phyloP scores from a whole-genome alignment of 805 yeast species.

The Metschnikowia koreensis region DNA sequence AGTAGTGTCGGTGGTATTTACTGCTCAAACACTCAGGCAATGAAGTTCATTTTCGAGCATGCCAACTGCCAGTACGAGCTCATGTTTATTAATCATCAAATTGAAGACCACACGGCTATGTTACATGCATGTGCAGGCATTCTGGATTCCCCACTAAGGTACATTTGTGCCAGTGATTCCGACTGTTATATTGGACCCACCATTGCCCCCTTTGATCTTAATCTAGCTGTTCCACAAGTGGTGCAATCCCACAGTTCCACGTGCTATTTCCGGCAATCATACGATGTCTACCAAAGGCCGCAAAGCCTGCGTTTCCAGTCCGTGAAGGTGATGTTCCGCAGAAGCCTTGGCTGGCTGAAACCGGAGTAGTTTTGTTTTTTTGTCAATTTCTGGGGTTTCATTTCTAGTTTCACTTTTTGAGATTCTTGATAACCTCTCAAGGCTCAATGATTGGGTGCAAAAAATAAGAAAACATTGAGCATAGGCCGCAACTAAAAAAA shows the following conservation, averaged over 20 bases:
- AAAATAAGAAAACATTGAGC: neutral
- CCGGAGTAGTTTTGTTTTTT: neutral
- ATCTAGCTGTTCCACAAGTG: neutral
- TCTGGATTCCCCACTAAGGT: constrained; percentile 1
- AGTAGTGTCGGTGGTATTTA: constrained; percentile 8
- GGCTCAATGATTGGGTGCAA: neutral
- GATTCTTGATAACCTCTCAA: neutral
- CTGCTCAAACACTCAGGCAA: neutral
- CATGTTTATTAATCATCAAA: constrained; percentile 1
- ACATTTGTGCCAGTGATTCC: neutral
- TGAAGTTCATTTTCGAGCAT: constrained; percentile 9
- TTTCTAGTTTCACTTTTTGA: no score
- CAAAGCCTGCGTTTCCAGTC: neutral
- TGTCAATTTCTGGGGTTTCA: neutral
- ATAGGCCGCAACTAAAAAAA: neutral
- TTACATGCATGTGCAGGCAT: constrained; percentile 5
- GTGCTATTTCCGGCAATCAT: constrained; percentile 11
- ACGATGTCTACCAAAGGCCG: neutral
- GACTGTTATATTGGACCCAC: constrained; percentile 10
- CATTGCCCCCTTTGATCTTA: constrained; percentile 9
- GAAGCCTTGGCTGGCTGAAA: constrained; percentile 1
- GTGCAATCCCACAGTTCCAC: neutral
- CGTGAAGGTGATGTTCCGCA: constrained; percentile 2
- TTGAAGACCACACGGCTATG: constrained; percentile 1
- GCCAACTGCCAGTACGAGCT: constrained; percentile 12